Conservation (phyloP, 2,329 filamentous ascomycete species). For the Colletotrichum lini region DNA sequence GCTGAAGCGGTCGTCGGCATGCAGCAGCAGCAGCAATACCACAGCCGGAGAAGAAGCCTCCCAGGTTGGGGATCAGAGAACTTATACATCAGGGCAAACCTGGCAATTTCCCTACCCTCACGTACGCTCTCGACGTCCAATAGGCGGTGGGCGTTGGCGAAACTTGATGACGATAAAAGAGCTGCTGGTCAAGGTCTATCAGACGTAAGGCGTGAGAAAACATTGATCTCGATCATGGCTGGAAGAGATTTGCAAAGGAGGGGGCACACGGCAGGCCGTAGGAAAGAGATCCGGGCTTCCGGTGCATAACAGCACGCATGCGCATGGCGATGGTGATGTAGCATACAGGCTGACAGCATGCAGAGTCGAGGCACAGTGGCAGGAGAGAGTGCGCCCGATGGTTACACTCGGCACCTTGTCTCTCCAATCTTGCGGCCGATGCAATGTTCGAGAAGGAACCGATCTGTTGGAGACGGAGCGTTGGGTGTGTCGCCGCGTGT, state of each 20-base stretch:
- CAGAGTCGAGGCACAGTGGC: not conserved
- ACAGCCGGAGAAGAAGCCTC: not conserved
- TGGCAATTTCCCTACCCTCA: no score
- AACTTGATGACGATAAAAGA: no score
- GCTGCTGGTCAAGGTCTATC: no score
- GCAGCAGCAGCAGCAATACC: not conserved
- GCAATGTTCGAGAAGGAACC: conserved; percentile 26
- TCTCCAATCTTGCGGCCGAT: conserved; percentile 19
- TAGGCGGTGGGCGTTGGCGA: no score
- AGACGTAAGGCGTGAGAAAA: conserved; percentile 1
- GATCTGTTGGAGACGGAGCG: conserved; percentile 2
- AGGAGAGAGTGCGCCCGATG: conserved; percentile 19
- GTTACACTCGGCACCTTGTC: conserved; percentile 38
- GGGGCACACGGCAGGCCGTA: conserved; percentile 8
- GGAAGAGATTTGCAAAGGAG: not conserved
- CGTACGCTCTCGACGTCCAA: no score
- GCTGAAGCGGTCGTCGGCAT: not conserved
- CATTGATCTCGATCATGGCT: not conserved
- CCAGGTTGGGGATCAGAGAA: no score
- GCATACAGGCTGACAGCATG: not conserved
- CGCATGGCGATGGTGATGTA: conserved; percentile 8
- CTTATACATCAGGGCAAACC: no score
- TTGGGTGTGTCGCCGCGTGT: not conserved
- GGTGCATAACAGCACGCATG: conserved; percentile 20
- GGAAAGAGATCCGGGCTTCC: conserved; percentile 39